Evolutionary conservation across 148 eudicot genomes (phyloP).

Genomic region (Chenopodium formosanum): DNA sequence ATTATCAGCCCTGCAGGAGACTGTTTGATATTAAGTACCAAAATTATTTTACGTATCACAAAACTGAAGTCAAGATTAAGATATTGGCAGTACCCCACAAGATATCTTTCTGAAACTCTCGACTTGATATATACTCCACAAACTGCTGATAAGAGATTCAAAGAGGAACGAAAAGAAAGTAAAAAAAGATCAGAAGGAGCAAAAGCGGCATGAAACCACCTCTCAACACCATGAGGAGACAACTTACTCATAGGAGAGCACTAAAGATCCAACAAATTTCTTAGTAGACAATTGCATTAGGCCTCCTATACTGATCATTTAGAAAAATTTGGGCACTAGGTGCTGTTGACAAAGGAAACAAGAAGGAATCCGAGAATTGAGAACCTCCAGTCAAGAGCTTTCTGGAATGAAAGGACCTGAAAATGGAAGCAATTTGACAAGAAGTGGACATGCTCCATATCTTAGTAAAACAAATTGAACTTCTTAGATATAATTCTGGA

Average conservation of each 20-base stretch:
- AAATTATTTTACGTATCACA: neutral
- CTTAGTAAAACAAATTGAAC: conserved; percentile 37
- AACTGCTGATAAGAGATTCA: conserved; percentile 32
- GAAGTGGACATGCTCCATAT: conserved; percentile 74
- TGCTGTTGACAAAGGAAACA: conserved; percentile 87
- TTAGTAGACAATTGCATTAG: conserved; percentile 58
- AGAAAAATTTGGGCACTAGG: conserved; percentile 55
- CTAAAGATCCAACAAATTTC: conserved; percentile 53
- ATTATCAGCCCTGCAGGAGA: conserved; percentile 49
- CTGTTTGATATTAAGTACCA: conserved; percentile 8
- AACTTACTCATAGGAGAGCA: conserved; percentile 67
- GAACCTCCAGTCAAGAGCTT: conserved; percentile 91
- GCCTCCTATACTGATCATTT: conserved; percentile 55
- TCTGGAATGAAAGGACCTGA: conserved; percentile 49
- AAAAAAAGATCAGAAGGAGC: neutral
- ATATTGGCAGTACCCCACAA: conserved; percentile 37
- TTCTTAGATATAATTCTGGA: conserved; percentile 40
- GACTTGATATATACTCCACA: conserved; percentile 43
- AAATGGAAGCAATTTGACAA: conserved; percentile 59
- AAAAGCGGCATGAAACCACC: conserved; percentile 3
- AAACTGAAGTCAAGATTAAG: conserved; percentile 10
- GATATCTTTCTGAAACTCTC: conserved; percentile 38
- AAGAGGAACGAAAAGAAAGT: neutral
- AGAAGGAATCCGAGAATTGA: conserved; percentile 63
- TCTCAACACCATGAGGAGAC: neutral